Base-by-base conservation (phyloP, 352 stramenopile species). In the Phytophthora quininea region DNA sequence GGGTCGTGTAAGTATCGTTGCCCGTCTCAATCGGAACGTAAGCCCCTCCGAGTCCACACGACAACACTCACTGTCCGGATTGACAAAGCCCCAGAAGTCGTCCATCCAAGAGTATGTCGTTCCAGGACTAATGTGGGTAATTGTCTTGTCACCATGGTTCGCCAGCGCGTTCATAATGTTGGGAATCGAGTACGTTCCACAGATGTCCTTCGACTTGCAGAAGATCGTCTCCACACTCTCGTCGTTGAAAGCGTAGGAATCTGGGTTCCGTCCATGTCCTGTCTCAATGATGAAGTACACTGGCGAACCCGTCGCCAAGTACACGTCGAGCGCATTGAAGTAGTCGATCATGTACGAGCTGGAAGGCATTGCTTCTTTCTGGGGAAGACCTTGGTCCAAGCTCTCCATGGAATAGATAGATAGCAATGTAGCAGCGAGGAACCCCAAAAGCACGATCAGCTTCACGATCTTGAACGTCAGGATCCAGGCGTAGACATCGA, bases 101-200 rank as follows among this genome's bases (percentile, higher is more conserved):
- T 90, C 82, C 63, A 89, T 84, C 82, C 82, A 90, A 24, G 82
- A 90, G 63, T 89, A 88, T 3, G 78, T 83, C 51, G 77, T 82
- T 29, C 80, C 80, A 6, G 73, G 71, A 53, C 76, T 86, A 50
- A 88, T 82, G 54, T 89, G 82, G 15, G 80, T 84, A 8, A 86
- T 46, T 11, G 40, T 61, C 31, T 75, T 77, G 46, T 84, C 56
- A 3, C 66, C 77, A 15, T 81, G 46, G 58, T 90, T 90, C 0
- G 74, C 79, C 15, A 88, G 62, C 3, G 79, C 81, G 54, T 87
- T 77, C 51, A 88, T 79, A n/a, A 90, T 80, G 46, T 87, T 90
- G 1, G 81, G 74, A 27, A 90, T 69, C 27, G 81, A 82, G 33
- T 82, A 80, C 2, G 79, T 76, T 19, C 65, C 54, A 53, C 81